Evolutionary conservation across 2,329 filamentous ascomycete species (phyloP).

Genomic region (Chalaropsis thielavioides): DNA sequence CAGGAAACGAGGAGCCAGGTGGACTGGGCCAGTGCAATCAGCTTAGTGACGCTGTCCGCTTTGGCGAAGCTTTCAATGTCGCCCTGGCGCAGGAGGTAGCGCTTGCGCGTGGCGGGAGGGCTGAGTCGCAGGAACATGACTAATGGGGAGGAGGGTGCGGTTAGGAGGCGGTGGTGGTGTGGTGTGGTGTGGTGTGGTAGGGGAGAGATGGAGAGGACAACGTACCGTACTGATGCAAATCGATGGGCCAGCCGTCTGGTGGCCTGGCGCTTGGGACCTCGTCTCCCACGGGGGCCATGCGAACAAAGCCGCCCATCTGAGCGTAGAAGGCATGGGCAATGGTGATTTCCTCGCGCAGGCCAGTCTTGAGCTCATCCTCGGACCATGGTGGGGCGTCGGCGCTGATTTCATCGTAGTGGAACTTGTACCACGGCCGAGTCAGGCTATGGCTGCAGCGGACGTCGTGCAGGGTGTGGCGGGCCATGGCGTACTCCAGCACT

Average conservation of each 20-base stretch:
- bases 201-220: background rate
- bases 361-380: background rate
- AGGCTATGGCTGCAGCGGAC: background rate
- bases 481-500: background rate
- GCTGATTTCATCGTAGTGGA: background rate
- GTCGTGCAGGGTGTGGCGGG: background rate
- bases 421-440: background rate
- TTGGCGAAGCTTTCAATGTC: conserved; percentile 27
- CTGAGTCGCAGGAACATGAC: conserved; percentile 7
- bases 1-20: conserved; percentile 27
- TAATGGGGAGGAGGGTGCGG: background rate
- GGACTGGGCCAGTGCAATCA: conserved; percentile 26
- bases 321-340: conserved; percentile 24
- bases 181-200: background rate
- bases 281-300: background rate
- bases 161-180: background rate
- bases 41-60: conserved; percentile 24
- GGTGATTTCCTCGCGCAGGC: conserved; percentile 20
- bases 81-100: conserved; percentile 14
- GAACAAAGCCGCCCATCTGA: conserved; percentile 23
- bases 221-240: conserved; percentile 10
- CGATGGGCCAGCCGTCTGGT: background rate
- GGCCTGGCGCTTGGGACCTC: background rate
- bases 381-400: background rate
- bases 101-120: background rate